Base-by-base conservation (phyloP, 2,329 filamentous ascomycete genomes). In the Paraphaeosphaeria minitans region DNA sequence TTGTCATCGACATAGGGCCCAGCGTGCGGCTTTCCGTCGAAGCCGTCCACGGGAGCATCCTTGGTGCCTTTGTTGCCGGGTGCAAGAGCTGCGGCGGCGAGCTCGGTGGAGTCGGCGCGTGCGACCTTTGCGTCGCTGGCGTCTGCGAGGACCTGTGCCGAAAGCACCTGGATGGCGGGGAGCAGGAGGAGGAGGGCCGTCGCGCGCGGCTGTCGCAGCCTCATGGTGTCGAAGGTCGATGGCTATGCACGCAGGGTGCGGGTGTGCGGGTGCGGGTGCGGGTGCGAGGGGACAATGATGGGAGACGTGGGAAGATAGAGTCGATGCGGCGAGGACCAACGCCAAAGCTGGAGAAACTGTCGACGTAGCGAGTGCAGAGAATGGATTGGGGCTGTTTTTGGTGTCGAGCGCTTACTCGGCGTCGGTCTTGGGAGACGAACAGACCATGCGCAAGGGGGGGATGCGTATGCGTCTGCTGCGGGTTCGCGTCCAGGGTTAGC, bases 11-110 rank as follows among this genome's bases (percentile, higher is more conserved):
- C 87, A 71, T 85, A 88, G 1, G 95, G 95, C 1, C 95, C 95
- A 21, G 89, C 87, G 74, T 97, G 94, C 48, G 95, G 95, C 79
- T 93, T 95, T 49, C 95, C 95, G 79, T 98, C 95, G 69, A 90
- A 89, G 47, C 93, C 93, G 75, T 98, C 95, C 21, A 97, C 89
- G 0, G 94, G 94, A 56, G 91, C 92, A 80, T 95, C 89, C 75
- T 93, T 93, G 53, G 87, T 88, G 54, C 86, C 87, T 59, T 78
- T 76, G 12, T 41, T 35, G 19, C 33, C 33, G 33, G 68, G 58
- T 2, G 57, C 68, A 5, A 72, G 58, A 2, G 67, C 53, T 2
- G 66, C 59, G 14, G 72, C 60, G 37, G 65, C 64, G 29, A 64
- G 61, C 48, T 60, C 64, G 61, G 59, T 68, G 62, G 57, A 53